These are phyloP conservation scores for Saccharomyces hybrid DNA, from an alignment of 1,139 yeast species.

Conservation along the genomic window DNA sequence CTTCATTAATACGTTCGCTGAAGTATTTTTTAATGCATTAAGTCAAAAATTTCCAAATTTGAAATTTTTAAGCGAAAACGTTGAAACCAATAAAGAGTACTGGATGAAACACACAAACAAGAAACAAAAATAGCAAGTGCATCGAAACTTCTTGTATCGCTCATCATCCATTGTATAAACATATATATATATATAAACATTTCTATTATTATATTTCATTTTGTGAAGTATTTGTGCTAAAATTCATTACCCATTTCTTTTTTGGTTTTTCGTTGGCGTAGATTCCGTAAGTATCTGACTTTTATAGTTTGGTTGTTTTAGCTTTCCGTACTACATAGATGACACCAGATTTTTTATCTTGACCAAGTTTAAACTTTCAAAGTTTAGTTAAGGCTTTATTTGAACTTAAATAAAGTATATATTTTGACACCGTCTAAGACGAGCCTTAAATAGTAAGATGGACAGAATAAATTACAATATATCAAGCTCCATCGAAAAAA, in stretches of 20 bases:
- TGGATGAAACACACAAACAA: conserved; percentile 31
- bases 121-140: conserved; percentile 2
- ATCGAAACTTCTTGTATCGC: background rate
- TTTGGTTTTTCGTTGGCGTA: background rate
- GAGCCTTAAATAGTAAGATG: background rate
- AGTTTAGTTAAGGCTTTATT: background rate
- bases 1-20: conserved; percentile 77
- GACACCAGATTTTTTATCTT: background rate
- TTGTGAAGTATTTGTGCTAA: conserved; percentile 1
- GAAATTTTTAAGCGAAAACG: conserved; percentile 39
- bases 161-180: background rate
- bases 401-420: background rate
- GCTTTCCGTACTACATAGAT: background rate
- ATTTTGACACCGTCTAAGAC: background rate
- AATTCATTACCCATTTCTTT: background rate
- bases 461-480: background rate
- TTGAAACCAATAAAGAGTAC: conserved; percentile 34
- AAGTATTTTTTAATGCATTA: conserved; percentile 60
- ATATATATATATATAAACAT: background rate
- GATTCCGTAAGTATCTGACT: background rate
- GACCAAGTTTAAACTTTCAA: background rate
- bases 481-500: background rate
- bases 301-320: background rate
- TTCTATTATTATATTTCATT: background rate
- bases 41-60: conserved; percentile 51